These are phyloP conservation scores for Podila epigama DNA, from an alignment of 192 early-diverging fungal species.

Conservation along the genomic window DNA sequence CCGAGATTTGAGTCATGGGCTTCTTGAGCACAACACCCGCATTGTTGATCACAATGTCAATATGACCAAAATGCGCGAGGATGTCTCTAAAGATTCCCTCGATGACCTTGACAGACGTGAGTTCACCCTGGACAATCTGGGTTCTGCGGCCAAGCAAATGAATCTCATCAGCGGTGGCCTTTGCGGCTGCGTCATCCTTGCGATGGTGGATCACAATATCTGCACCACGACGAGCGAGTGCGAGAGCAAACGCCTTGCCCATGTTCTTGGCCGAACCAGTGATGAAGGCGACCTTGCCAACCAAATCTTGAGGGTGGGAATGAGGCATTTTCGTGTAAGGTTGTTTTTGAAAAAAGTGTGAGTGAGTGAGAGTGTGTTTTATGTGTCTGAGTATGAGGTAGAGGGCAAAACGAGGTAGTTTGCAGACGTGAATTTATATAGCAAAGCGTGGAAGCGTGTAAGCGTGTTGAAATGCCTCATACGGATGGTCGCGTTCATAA, in stretches of 20 bases:
- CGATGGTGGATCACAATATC: constrained; percentile 51
- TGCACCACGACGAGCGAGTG: constrained; percentile 38
- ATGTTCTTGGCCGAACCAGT: constrained; percentile 51
- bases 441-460: neutral
- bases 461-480: neutral
- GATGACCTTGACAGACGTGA: constrained; percentile 27
- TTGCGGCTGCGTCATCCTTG: constrained; percentile 26
- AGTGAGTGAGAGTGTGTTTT: neutral
- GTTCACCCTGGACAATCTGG: constrained; percentile 40
- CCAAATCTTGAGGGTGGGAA: constrained; percentile 14
- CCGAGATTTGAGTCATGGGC: constrained; percentile 29
- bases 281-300: constrained; percentile 53
- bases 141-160: constrained; percentile 37
- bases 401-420: no score
- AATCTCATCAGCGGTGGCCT: constrained; percentile 22
- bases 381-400: neutral
- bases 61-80: constrained; percentile 17
- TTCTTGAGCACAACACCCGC: constrained; percentile 44
- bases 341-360: neutral
- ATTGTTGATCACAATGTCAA: constrained; percentile 55
- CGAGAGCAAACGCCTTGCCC: constrained; percentile 37
- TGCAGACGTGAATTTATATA: no score
- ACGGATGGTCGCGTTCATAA: no score
- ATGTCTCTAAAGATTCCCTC: constrained; percentile 42
- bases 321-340: neutral